Evolutionary conservation across 768 basidiomycete species (phyloP).

Genomic region (Pulveroboletus sp.): DNA sequence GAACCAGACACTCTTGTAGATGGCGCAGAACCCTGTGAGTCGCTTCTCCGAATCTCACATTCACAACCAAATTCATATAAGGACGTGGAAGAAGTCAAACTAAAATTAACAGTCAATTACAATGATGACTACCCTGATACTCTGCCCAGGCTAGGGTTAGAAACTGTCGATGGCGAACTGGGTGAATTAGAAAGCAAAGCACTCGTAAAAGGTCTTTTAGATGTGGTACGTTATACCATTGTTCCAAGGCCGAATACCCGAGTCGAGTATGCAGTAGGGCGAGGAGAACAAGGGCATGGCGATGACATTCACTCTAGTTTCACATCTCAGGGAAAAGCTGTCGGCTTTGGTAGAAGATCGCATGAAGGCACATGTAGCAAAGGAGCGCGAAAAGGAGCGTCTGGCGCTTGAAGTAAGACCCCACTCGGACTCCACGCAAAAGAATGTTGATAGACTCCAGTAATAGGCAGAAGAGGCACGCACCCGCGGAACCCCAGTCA

Average conservation of each 20-base stretch:
- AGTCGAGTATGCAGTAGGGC: constrained; percentile 43
- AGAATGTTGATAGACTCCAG: constrained; percentile 3
- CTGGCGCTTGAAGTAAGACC: constrained; percentile 67
- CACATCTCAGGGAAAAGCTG: constrained; percentile 78
- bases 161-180: constrained; percentile 61
- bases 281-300: constrained; percentile 92
- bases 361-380: constrained; percentile 51
- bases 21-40: constrained; percentile 55
- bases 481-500: constrained; percentile 91
- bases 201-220: constrained; percentile 56
- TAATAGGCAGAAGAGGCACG: constrained; percentile 80
- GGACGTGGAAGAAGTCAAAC: constrained; percentile 55
- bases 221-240: constrained; percentile 43
- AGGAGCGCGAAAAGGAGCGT: constrained; percentile 72
- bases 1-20: constrained; percentile 81
- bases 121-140: constrained; percentile 81
- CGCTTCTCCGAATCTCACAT: background rate
- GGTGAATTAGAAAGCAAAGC: constrained; percentile 53
- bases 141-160: constrained; percentile 70
- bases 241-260: background rate
- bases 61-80: constrained; percentile 9
- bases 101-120: constrained; percentile 74
- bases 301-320: constrained; percentile 95
- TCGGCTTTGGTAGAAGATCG: constrained; percentile 60
- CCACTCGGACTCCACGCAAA: background rate